A percentile compares a stretch with the other conserved stretches of the same genome.
Evolutionary conservation across 306 rosid genomes (phyloP).

Genomic region (Acacia confusa): DNA sequence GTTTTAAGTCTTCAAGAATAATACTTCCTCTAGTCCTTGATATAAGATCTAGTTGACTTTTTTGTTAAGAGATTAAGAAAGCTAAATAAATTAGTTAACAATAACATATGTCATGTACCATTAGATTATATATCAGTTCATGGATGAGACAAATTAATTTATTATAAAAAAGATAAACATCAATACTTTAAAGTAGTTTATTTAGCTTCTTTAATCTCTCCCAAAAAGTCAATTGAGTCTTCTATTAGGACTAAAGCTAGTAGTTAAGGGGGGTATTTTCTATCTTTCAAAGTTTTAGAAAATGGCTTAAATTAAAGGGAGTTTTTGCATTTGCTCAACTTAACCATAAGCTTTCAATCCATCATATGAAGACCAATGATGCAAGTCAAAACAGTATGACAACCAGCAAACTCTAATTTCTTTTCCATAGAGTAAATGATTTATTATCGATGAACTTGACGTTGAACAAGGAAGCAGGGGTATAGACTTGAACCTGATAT

Average conservation of each 20-base stretch:
- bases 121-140: no score
- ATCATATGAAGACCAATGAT: not conserved
- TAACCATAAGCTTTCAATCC: not conserved
- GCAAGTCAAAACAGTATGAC: conserved; percentile 4
- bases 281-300: not conserved
- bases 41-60: no score
- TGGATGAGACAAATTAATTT: no score
- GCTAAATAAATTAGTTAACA: no score
- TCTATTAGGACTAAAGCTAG: no score
- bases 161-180: no score
- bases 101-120: no score
- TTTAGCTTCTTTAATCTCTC: no score
- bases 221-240: no score
- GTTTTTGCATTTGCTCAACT: not conserved
- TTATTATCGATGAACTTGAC: not conserved
- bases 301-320: not conserved
- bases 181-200: no score
- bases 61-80: no score
- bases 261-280: not conserved
- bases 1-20: not conserved
- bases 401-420: conserved; percentile 2
- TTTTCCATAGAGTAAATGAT: not conserved
- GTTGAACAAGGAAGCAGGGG: not conserved
- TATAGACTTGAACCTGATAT: conserved; percentile 65
- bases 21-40: no score